phyloP scores from a whole-genome alignment of 2,329 filamentous ascomycete genomes.

The Aspergillus sp. region DNA sequence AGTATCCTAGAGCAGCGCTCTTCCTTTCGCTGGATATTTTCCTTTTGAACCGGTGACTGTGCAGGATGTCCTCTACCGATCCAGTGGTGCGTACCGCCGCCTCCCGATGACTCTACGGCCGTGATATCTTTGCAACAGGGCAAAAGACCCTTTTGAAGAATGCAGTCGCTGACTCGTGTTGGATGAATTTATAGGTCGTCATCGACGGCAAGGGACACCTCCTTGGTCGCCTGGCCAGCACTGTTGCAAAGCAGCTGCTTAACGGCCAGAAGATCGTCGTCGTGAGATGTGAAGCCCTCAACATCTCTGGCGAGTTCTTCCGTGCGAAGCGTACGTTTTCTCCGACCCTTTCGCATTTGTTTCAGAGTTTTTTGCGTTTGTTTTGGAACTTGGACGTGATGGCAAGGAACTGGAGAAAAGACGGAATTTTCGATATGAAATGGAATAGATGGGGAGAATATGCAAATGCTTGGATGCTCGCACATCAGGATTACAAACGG shows the following conservation, averaged over 20 bases:
- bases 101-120: slow-evolving; percentile 5
- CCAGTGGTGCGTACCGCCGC: slow-evolving; percentile 58
- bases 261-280: slow-evolving; percentile 99
- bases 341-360: slow-evolving; percentile 22
- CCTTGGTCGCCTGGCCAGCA: slow-evolving; percentile 96
- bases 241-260: slow-evolving; percentile 98
- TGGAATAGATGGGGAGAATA: slow-evolving; percentile 6
- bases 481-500: slow-evolving; percentile 11
- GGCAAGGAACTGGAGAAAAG: not conserved
- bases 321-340: slow-evolving; percentile 94
- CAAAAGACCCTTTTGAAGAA: not conserved
- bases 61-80: slow-evolving; percentile 67
- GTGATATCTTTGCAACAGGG: slow-evolving; percentile 1
- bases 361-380: slow-evolving; percentile 13
- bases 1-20: slow-evolving; percentile 43
- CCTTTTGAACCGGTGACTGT: slow-evolving; percentile 42
- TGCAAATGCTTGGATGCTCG: not conserved
- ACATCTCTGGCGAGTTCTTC: slow-evolving; percentile 99
- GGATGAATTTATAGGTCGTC: slow-evolving; percentile 70
- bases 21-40: slow-evolving; percentile 42
- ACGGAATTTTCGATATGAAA: not conserved
- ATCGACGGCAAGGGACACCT: slow-evolving; percentile 99
- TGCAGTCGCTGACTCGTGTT: slow-evolving; percentile 44
- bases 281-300: slow-evolving; percentile 97
- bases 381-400: not conserved